Base-by-base conservation (phyloP, 1,284 basidiomycete species). In the Trichosporon ovoides region DNA sequence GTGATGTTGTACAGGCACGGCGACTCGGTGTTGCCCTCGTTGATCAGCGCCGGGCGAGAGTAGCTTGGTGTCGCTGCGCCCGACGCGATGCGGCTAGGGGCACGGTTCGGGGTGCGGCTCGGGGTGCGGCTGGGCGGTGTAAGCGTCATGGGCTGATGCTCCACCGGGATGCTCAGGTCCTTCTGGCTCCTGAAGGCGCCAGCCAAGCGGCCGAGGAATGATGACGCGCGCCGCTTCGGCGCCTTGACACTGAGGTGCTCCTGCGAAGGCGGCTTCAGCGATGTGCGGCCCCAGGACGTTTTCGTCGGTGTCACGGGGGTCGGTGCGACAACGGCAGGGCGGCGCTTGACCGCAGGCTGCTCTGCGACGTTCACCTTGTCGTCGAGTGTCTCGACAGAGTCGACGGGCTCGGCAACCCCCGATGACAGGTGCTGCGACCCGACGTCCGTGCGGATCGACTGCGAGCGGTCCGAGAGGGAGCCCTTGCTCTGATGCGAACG, bases 21-120 rank as follows among this genome's bases (percentile, higher is more conserved):
- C 43, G 55, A 58, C 38, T 64, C 63, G 7, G 63, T 64, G 60
- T 64, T 52, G 24, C 63, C 60, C 56, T 64, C 63, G 57, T 64
- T 61, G 34, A 51, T 33, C 38, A 64, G 43, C 0, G 24, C 16
- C 13, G 63, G 63, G 16, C 63, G 59, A 19, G 34, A n/a, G 58
- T 64, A 64, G 5, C 38, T 18, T 11, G 56, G 56, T 4, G 53
- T 52, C 11, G 33, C 16, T 11, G 34, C 46, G 40, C 33, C 53
- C 10, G 31, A 31, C 43, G 43, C 46, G 37, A 35, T 51, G 19
- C 34, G 49, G 19, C 22, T 20, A 12, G 55, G 18, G 9, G 48
- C 33, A 5, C 18, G 20, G 22, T n/a, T 43, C 18, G 55, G 18
- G 9, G 48, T 24, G 9, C 18, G 20, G 22, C 22, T 43, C 35